These are phyloP conservation scores for Botrytis cinerea DNA, from an alignment of 2,329 filamentous ascomycete species.

Conservation along the genomic window DNA sequence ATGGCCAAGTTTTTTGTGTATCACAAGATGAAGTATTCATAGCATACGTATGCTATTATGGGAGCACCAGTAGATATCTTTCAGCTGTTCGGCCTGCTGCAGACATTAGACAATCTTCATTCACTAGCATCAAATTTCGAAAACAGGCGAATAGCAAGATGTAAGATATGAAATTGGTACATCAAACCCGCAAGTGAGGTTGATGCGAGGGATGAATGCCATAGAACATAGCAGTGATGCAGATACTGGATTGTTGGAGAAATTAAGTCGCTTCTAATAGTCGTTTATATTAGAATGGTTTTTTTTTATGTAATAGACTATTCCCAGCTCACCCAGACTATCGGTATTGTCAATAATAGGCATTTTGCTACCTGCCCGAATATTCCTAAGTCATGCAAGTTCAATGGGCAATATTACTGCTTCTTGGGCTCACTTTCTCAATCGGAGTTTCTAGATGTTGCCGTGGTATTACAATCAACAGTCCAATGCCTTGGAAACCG, in stretches of 20 bases:
- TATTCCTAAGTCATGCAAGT: not conserved
- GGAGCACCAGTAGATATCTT: fast-evolving
- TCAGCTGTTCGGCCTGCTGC: not conserved
- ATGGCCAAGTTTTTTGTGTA: not conserved
- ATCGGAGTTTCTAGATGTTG: not conserved
- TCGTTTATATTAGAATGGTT: not conserved
- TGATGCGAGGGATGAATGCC: not conserved
- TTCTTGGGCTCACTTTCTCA: not conserved
- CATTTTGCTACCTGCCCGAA: not conserved
- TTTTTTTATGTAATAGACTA: not conserved
- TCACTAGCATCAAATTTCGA: not conserved
- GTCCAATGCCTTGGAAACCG: not conserved
- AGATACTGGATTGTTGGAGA: not conserved
- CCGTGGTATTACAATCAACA: not conserved
- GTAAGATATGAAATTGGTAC: not conserved
- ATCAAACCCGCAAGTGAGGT: not conserved
- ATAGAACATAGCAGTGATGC: not conserved
- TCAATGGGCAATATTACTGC: not conserved
- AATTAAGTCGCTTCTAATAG: not conserved
- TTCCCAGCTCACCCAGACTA: not conserved
- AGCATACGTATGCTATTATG: not conserved
- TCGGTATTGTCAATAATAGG: not conserved
- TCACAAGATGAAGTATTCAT: not conserved
- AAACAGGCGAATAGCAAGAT: not conserved
- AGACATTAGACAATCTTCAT: not conserved